Conservation (phyloP, 2,329 filamentous ascomycete genomes). For the Tolypocladium ovalisporum region DNA sequence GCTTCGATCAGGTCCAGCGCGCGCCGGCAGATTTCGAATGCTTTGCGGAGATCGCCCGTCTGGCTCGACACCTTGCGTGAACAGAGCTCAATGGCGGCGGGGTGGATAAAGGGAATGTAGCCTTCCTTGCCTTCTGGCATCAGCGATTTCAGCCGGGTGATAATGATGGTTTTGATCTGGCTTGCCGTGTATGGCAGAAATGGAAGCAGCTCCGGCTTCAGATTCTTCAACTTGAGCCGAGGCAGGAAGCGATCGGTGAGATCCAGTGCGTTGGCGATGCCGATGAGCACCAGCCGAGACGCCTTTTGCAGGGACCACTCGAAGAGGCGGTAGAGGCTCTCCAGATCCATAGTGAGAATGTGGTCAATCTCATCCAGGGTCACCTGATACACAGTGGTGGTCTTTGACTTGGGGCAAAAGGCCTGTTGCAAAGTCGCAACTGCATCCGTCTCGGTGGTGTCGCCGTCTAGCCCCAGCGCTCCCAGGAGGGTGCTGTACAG, state of each 20-base stretch:
- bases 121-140: slow-evolving; percentile 46
- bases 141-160: slow-evolving; percentile 66
- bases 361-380: slow-evolving; percentile 94
- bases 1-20: slow-evolving; percentile 82
- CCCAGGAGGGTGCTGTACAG: slow-evolving; percentile 72
- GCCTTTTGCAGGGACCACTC: slow-evolving; percentile 83
- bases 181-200: slow-evolving; percentile 85
- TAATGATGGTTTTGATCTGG: slow-evolving; percentile 84
- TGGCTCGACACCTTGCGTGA: slow-evolving; percentile 91
- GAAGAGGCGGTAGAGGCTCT: slow-evolving; percentile 87
- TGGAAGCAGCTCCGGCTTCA: slow-evolving; percentile 80
- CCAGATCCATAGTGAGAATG: slow-evolving; percentile 76
- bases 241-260: slow-evolving; percentile 91
- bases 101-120: slow-evolving; percentile 81
- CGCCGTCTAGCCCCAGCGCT: slow-evolving; percentile 48
- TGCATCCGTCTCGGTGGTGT: slow-evolving; percentile 55
- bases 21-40: slow-evolving; percentile 85
- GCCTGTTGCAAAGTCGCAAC: slow-evolving; percentile 57
- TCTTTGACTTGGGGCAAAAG: slow-evolving; percentile 54
- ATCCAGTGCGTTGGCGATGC: slow-evolving; percentile 93
- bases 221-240: slow-evolving; percentile 80
- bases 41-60: slow-evolving; percentile 87
- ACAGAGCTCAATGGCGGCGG: slow-evolving; percentile 85
- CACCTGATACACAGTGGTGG: slow-evolving; percentile 59
- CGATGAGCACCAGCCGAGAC: slow-evolving; percentile 73